Conservation (phyloP, 805 yeast species). For the Yarrowia bubula region DNA sequence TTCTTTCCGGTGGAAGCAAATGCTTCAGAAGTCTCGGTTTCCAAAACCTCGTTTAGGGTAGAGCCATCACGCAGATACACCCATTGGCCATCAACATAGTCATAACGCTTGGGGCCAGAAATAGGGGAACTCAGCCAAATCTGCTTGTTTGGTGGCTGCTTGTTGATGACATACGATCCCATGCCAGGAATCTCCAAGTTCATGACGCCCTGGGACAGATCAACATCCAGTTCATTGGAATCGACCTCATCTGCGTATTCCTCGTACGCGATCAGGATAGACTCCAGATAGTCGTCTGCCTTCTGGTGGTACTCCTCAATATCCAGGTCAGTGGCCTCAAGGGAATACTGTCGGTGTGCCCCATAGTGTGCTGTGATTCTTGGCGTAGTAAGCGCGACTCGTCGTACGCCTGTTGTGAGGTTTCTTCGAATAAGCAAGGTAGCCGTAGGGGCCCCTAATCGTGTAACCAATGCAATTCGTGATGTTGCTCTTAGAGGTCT, state of each 20-base stretch:
- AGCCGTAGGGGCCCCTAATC: not conserved
- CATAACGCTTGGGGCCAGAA: conserved; percentile 87
- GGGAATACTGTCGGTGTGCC: not conserved
- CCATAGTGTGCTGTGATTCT: not conserved
- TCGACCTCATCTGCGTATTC: conserved; percentile 53
- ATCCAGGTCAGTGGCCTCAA: conserved; percentile 27
- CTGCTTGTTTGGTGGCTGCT: conserved; percentile 96
- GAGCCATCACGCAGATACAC: conserved; percentile 66
- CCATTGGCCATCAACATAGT: conserved; percentile 75
- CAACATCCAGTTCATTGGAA: conserved; percentile 64
- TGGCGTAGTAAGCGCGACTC: not conserved
- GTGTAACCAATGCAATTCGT: not conserved
- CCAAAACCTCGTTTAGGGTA: conserved; percentile 49
- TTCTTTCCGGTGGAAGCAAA: conserved; percentile 22
- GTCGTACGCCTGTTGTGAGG: not conserved
- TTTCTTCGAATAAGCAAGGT: not conserved
- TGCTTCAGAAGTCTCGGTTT: conserved; percentile 43
- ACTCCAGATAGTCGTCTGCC: conserved; percentile 70
- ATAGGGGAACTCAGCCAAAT: conserved; percentile 93
- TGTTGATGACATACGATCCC: conserved; percentile 90
- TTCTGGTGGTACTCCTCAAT: conserved; percentile 54
- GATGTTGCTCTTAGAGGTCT: not conserved
- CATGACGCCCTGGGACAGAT: conserved; percentile 80
- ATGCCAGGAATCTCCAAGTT: conserved; percentile 64
- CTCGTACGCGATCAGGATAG: conserved; percentile 65